These are phyloP conservation scores for Verticillium nubilum DNA, from an alignment of 2,329 filamentous ascomycete species.

Conservation along the genomic window DNA sequence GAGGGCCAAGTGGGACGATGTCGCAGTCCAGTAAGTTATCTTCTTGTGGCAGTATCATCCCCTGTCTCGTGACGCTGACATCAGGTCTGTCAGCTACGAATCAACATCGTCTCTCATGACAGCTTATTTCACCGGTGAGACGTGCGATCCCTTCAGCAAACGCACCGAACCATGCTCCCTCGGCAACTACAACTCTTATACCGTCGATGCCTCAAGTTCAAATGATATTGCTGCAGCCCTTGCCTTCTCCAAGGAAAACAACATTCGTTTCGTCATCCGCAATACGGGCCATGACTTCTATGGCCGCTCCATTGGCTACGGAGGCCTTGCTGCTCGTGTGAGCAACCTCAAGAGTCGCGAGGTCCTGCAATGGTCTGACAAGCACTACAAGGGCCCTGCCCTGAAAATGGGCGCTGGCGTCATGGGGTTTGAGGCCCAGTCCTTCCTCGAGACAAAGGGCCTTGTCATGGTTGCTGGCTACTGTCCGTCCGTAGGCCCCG, in stretches of 20 bases:
- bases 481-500: constrained; percentile 48
- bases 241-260: constrained; percentile 30
- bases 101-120: constrained; percentile 25
- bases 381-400: constrained; percentile 16
- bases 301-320: constrained; percentile 27
- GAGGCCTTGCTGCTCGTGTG: constrained; percentile 31
- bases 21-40: neutral
- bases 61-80: constrained; percentile 1
- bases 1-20: constrained; percentile 15
- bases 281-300: constrained; percentile 41
- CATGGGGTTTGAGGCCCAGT: constrained; percentile 2
- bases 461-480: constrained; percentile 38
- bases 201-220: constrained; percentile 6
- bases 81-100: constrained; percentile 11
- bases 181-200: constrained; percentile 23
- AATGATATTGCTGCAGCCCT: constrained; percentile 10
- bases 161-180: constrained; percentile 27
- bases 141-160: constrained; percentile 20
- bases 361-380: neutral
- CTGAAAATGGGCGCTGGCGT: constrained; percentile 12
- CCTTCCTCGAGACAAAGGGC: neutral
- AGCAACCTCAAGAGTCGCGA: constrained; percentile 26
- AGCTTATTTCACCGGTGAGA: constrained; percentile 18
- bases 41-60: neutral
- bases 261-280: constrained; percentile 39